A percentile compares a stretch with the other conserved stretches of the same genome.
Evolutionary conservation across 1,139 yeast species (phyloP).

Genomic region (Kluyveromyces sp.): DNA sequence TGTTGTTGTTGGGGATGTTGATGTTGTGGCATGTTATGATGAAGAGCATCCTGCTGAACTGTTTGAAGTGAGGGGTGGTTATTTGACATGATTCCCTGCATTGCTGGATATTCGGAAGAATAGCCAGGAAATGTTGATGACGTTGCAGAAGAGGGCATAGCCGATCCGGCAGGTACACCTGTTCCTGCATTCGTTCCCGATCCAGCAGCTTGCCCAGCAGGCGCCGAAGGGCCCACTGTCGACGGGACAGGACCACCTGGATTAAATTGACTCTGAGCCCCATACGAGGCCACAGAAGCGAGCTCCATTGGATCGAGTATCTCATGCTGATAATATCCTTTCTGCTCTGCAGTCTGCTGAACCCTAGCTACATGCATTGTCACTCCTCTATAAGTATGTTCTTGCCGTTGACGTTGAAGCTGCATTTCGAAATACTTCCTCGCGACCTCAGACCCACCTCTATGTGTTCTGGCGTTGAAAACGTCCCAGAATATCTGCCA

Average conservation of each 20-base stretch:
- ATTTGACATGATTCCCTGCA: too few species aligned
- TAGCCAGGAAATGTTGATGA: too few species aligned
- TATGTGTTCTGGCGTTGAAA: slow-evolving; percentile 68
- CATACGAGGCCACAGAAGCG: slow-evolving; percentile 11
- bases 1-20: slow-evolving; percentile 27
- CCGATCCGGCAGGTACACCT: neutral
- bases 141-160: too few species aligned
- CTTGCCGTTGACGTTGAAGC: slow-evolving; percentile 55
- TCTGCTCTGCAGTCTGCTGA: slow-evolving; percentile 26
- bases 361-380: slow-evolving; percentile 36
- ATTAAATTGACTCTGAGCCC: neutral
- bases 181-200: neutral
- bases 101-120: too few species aligned
- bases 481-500: slow-evolving; percentile 97
- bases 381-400: slow-evolving; percentile 41
- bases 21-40: slow-evolving; percentile 23
- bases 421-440: slow-evolving; percentile 68
- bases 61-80: too few species aligned
- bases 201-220: neutral
- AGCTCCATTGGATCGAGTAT: slow-evolving; percentile 17
- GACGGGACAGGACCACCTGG: neutral
- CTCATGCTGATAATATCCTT: slow-evolving; percentile 21
- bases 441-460: slow-evolving; percentile 56
- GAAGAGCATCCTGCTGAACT: too few species aligned
- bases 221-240: neutral